phyloP scores from a whole-genome alignment of 2,329 filamentous ascomycete genomes.

The Akanthomyces lecanii region DNA sequence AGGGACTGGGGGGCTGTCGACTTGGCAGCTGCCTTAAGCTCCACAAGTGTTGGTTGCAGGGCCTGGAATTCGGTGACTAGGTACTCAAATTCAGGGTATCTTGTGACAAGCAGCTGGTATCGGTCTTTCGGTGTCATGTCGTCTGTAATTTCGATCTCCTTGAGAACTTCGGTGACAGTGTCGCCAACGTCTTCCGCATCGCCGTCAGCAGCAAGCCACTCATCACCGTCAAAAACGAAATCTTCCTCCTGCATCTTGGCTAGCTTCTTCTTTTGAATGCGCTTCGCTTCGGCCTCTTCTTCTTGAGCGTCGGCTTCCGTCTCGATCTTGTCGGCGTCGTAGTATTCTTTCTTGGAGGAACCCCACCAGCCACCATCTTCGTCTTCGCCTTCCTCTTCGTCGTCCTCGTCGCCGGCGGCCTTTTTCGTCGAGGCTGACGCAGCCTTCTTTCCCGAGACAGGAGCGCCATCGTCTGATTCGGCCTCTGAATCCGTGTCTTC shows the following conservation, averaged over 20 bases:
- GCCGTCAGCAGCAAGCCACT: conserved; percentile 65
- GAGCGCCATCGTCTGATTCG: conserved; percentile 43
- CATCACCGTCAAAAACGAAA: conserved; percentile 86
- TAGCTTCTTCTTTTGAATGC: conserved; percentile 86
- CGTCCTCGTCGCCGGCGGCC: conserved; percentile 47
- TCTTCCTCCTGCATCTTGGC: conserved; percentile 86
- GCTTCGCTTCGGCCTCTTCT: conserved; percentile 85
- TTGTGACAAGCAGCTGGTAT: conserved; percentile 67
- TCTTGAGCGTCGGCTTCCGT: conserved; percentile 70
- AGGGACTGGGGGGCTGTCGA: conserved; percentile 48
- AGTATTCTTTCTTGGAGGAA: conserved; percentile 83
- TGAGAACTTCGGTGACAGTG: conserved; percentile 80
- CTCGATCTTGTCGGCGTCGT: conserved; percentile 73
- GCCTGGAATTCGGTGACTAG: conserved; percentile 73
- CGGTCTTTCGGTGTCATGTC: conserved; percentile 73
- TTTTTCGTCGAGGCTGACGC: conserved; percentile 24
- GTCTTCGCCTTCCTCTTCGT: conserved; percentile 48
- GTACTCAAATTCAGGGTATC: conserved; percentile 90
- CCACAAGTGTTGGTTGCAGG: conserved; percentile 62
- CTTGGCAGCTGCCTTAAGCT: conserved; percentile 55
- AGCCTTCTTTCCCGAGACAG: conserved; percentile 25
- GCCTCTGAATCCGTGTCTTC: conserved; percentile 38
- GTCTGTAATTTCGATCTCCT: conserved; percentile 75
- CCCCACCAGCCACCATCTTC: conserved; percentile 75
- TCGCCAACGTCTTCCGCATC: conserved; percentile 49